phyloP scores from a whole-genome alignment of 345 rosid genomes.

The Anastatica hierochuntica region DNA sequence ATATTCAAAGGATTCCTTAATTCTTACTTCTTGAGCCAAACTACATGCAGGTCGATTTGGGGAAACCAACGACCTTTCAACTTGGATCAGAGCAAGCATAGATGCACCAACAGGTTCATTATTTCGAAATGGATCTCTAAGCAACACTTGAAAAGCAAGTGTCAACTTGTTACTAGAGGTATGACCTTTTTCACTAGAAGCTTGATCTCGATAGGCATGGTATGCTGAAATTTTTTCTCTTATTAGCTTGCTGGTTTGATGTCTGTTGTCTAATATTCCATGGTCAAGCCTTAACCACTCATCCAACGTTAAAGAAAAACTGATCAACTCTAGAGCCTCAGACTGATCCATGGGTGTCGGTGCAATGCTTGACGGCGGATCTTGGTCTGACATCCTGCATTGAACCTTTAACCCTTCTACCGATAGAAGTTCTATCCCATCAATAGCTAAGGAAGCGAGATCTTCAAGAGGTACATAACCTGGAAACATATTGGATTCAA shows the following conservation, averaged over 20 bases:
- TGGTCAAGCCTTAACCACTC: constrained; percentile 56
- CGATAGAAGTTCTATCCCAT: constrained; percentile 43
- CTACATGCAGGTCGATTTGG: constrained; percentile 8
- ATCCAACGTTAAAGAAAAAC: constrained; percentile 38
- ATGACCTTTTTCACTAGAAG: constrained; percentile 22
- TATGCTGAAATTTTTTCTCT: constrained; percentile 15
- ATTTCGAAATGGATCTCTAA: constrained; percentile 55
- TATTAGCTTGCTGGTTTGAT: constrained; percentile 25
- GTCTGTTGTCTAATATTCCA: constrained; percentile 25
- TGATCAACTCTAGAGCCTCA: constrained; percentile 31
- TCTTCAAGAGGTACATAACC: constrained; percentile 31
- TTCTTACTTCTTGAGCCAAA: constrained; percentile 12
- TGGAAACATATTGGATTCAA: constrained; percentile 6
- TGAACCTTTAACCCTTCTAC: constrained; percentile 64
- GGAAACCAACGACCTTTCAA: constrained; percentile 35
- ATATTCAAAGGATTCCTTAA: constrained; percentile 1
- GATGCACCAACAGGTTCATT: constrained; percentile 67
- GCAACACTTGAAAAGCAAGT: constrained; percentile 44
- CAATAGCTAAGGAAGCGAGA: constrained; percentile 34
- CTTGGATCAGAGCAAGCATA: constrained; percentile 62
- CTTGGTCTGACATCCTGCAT: constrained; percentile 51
- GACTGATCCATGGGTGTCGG: constrained; percentile 21
- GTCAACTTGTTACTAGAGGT: constrained; percentile 40
- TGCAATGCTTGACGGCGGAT: constrained; percentile 38
- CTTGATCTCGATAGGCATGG: constrained; percentile 13